Evolutionary conservation across 768 basidiomycete genomes (phyloP), one percentile per base, ranked within the genome.

Genomic region (Suillus subluteus): DNA sequence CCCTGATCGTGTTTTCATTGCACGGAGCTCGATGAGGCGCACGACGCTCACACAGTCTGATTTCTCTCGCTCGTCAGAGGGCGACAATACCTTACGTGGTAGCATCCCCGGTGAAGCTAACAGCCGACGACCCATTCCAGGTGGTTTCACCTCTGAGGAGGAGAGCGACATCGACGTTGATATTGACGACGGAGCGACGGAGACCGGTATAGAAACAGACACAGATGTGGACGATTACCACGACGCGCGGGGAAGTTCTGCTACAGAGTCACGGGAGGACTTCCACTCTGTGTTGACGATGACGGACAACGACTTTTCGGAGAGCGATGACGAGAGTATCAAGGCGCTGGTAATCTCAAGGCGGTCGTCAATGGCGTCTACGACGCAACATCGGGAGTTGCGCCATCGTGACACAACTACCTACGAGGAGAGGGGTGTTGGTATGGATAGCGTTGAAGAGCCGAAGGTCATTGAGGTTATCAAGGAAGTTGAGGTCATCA

Each of bases 221-320:
- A 88, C 88, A 0, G 91, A 92, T 52, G 76, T 74, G 41, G 91
- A 89, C 21, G 88, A 94, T 66, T 95, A 92, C 71, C 82, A 89
- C 1, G 95, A 96, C 67, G 88, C 95, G 2, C 81, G 88, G 55
- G 88, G 90, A 73, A 94, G 84, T 46, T 76, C 87, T 32, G 91
- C 93, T 4, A 88, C 87, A 4, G 85, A 85, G 66, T 90, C 91
- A 61, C 79, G 79, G 38, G 88, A 91, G 43, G 91, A 92, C 70
- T 92, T 92, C 85, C 88, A 94, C 73, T 93, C 91, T 7, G 81
- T 91, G 74, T 77, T 87, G 81, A 91, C 90, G 2, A 80, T 82
- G 66, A 87, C 89, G 48, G 91, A 92, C 69, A 88, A 87, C 66
- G 91, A 86, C 64, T 87, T 84, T 72, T 88, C 86, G 3, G 84